Percentiles rank a stretch among this genome's conserved stretches.
phyloP scores from a whole-genome alignment of 106 monocot species.

The Platanthera zijinensis region DNA sequence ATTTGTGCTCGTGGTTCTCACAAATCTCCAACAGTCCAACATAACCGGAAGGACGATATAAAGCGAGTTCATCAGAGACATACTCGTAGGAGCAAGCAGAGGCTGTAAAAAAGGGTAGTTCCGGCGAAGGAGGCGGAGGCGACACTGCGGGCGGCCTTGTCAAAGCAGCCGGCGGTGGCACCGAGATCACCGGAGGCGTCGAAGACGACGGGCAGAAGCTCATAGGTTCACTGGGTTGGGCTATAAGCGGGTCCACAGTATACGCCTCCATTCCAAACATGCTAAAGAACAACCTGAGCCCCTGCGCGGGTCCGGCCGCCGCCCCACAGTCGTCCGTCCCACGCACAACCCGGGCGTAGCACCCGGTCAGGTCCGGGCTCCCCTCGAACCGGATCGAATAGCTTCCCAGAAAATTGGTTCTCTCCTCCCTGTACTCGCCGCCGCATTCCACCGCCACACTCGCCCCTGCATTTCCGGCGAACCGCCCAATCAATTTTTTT shows the following conservation, averaged over 20 bases:
- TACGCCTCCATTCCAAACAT: constrained; percentile 54
- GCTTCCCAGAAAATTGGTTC: constrained; percentile 52
- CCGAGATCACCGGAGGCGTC: not conserved
- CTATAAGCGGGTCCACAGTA: constrained; percentile 40
- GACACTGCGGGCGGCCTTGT: not conserved
- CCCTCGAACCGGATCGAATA: constrained; percentile 53
- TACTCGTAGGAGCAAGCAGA: constrained; percentile 44
- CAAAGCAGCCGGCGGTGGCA: not conserved
- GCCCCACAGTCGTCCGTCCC: constrained; percentile 33
- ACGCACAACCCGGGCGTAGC: constrained; percentile 35
- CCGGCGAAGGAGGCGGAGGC: constrained; percentile 2
- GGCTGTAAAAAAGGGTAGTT: constrained; percentile 17
- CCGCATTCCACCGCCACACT: constrained; percentile 59
- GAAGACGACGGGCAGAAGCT: constrained; percentile 25
- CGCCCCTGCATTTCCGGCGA: constrained; percentile 26
- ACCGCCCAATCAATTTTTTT: not conserved
- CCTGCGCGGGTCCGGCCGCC: constrained; percentile 21
- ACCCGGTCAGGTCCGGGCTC: constrained; percentile 45
- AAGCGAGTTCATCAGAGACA: not conserved
- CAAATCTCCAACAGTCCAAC: too few species aligned
- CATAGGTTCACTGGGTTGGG: constrained; percentile 41
- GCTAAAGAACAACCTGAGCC: constrained; percentile 36
- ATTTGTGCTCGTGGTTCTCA: too few species aligned
- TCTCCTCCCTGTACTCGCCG: constrained; percentile 28
- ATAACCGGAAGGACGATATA: not conserved